These are phyloP conservation scores for Fusarium staphyleae DNA, from an alignment of 2,329 filamentous ascomycete genomes.

Conservation along the genomic window DNA sequence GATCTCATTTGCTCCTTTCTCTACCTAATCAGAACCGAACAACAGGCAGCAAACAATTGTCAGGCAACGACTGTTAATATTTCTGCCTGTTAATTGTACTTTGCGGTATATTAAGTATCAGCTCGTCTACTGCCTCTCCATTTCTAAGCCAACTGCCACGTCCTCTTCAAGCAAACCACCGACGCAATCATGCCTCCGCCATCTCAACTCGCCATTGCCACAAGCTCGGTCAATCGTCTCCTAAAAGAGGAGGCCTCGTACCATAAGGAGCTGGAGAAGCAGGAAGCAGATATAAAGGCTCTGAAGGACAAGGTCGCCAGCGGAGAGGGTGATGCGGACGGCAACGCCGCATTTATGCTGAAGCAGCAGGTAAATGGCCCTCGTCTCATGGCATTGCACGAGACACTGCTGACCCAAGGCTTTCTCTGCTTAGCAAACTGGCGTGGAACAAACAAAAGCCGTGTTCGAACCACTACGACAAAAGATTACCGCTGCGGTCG, in stretches of 20 bases:
- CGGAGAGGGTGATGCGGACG: slow-evolving; percentile 63
- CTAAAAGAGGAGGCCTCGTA: slow-evolving; percentile 93
- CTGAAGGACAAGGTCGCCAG: slow-evolving; percentile 66
- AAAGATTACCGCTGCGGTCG: slow-evolving; percentile 75
- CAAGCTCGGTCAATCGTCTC: slow-evolving; percentile 79
- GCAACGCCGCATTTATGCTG: slow-evolving; percentile 79
- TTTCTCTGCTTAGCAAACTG: slow-evolving; percentile 66
- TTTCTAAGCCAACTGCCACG: too few species aligned
- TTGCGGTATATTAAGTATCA: not conserved
- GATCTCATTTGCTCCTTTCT: slow-evolving; percentile 40
- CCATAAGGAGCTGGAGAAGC: slow-evolving; percentile 80
- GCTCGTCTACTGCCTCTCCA: too few species aligned
- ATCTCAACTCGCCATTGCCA: slow-evolving; percentile 78
- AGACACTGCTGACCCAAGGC: slow-evolving; percentile 7
- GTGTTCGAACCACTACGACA: slow-evolving; percentile 76
- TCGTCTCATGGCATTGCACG: not conserved
- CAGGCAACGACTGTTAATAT: slow-evolving; percentile 7
- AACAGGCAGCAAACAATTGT: slow-evolving; percentile 31
- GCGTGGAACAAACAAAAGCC: slow-evolving; percentile 85
- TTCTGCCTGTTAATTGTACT: slow-evolving; percentile 1
- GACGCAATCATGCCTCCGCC: slow-evolving; percentile 72
- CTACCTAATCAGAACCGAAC: slow-evolving; percentile 26
- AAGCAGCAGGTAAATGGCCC: slow-evolving; percentile 78
- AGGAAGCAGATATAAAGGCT: slow-evolving; percentile 74
- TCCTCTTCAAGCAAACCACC: not conserved